Base-by-base conservation (phyloP, 163 green algal genomes). In the Prototheca stagnorum region DNA sequence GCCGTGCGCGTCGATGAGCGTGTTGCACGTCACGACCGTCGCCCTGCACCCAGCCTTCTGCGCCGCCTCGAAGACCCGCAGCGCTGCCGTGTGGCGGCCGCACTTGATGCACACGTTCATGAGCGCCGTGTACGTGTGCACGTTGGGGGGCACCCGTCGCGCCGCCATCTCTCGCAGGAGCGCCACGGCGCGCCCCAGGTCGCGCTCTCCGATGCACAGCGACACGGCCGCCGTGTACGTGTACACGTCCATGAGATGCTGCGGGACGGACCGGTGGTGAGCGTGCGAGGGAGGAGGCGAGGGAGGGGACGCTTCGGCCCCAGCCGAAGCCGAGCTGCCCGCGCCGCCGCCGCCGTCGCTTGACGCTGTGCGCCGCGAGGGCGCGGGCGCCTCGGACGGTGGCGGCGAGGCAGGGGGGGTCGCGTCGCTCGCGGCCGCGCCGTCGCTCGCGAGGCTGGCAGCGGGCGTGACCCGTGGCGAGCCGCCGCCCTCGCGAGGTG, bases 91-190 rank as follows among this genome's bases (percentile, higher is more conserved):
- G 44, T 60, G 53, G 47, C 63, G 53, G 47, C 23, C 42, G 48
- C 48, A 42, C 51, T 80, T 79, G 51, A 79, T 70, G 51, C 70
- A 79, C 19, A 79, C 70, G 48, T 78, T 78, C 69, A 78, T 74
- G 17, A 79, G 57, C 8, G 70, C 70, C 2, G 67, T 73, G 67
- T 79, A 84, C 39, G 75, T 75, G 59, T 88, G 74, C 58, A 84
- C 78, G 54, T 92, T 92, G 76, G 74, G 82, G 28, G 61, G 29
- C 15, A 80, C 53, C 40, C 72, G 60, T 23, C 65, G 54, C 35
- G 43, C 39, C 23, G 62, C 61, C 68, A 78, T 78, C 51, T 77
- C 72, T 15, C 58, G 64, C 4, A 75, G 57, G 23, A 80, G 58
- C 53, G 75, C 72, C 36, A 80, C 49, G 6, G 68, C 72, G 19